Conservation (phyloP, 495 filamentous ascomycete species). For the Cercophora sp. region DNA sequence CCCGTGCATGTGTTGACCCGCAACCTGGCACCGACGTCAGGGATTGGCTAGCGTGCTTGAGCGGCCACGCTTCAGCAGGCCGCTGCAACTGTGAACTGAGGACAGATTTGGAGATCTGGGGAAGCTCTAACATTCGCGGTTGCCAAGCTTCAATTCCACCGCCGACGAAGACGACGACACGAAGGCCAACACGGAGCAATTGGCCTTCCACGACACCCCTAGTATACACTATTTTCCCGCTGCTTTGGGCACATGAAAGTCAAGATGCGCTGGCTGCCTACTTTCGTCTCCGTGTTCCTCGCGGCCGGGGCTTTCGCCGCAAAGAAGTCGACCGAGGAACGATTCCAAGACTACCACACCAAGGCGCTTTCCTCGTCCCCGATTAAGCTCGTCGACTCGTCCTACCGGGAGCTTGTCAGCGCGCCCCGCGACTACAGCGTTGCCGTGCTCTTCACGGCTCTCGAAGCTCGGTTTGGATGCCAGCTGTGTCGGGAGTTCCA, state of each 20-base stretch:
- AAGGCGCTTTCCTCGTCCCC: conserved; percentile 63
- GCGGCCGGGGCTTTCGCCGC: conserved; percentile 51
- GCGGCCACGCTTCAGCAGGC: background rate
- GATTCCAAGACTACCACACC: conserved; percentile 64
- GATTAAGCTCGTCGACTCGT: conserved; percentile 68
- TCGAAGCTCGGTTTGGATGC: conserved; percentile 82
- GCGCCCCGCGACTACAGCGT: conserved; percentile 79
- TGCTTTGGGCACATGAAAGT: conserved; percentile 12
- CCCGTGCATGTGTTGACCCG: background rate
- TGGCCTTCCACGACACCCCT: conserved; percentile 10
- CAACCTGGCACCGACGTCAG: background rate
- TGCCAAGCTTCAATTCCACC: conserved; percentile 13
- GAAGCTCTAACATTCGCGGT: conserved; percentile 13
- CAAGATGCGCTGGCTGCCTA: conserved; percentile 54
- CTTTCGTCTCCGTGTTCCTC: conserved; percentile 53
- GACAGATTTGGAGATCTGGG: conserved; percentile 22
- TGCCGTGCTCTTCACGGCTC: conserved; percentile 80
- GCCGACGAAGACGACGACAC: conserved; percentile 16
- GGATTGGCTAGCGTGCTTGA: background rate
- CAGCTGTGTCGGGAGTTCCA: conserved; percentile 84
- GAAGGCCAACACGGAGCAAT: conserved; percentile 18
- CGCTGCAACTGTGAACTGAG: conserved; percentile 20
- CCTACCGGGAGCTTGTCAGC: conserved; percentile 70
- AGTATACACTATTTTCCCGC: conserved; percentile 1
- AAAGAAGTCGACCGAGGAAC: conserved; percentile 50